These are phyloP conservation scores for Citropsis articulata DNA, from an alignment of 345 rosid genomes.

Conservation along the genomic window DNA sequence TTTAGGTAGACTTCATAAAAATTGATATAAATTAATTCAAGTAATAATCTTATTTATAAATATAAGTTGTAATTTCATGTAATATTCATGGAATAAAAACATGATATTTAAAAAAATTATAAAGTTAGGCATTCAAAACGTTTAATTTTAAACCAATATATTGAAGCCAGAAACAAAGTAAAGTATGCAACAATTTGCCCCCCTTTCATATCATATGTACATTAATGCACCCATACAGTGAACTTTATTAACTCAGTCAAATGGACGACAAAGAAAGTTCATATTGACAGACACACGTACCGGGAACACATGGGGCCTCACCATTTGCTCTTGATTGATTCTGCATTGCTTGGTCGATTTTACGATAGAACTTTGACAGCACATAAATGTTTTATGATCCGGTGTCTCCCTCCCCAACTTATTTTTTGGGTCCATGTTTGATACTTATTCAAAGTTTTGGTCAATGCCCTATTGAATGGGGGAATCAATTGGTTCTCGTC, in stretches of 20 bases:
- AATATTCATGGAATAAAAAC: too few species aligned
- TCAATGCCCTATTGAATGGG: not conserved
- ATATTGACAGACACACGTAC: not conserved
- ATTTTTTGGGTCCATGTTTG: not conserved
- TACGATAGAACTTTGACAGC: not conserved
- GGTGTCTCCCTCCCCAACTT: not conserved
- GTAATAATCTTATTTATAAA: too few species aligned
- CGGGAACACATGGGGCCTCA: conserved; percentile 8
- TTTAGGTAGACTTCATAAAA: too few species aligned
- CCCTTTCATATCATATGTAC: not conserved
- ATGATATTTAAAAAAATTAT: too few species aligned
- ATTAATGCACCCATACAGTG: not conserved
- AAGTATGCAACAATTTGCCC: not conserved
- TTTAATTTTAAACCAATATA: too few species aligned
- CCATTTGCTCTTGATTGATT: not conserved
- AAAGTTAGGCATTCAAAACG: too few species aligned
- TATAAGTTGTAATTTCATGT: too few species aligned
- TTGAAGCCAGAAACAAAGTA: too few species aligned
- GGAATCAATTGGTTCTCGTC: not conserved
- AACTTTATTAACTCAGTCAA: not conserved
- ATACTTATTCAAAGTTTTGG: not conserved
- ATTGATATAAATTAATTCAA: too few species aligned
- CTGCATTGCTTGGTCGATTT: not conserved
- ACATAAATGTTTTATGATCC: not conserved
- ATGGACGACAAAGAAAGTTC: not conserved